Evolutionary conservation across 106 monocot genomes (phyloP).

Genomic region (Dioscorea zingiberensis): DNA sequence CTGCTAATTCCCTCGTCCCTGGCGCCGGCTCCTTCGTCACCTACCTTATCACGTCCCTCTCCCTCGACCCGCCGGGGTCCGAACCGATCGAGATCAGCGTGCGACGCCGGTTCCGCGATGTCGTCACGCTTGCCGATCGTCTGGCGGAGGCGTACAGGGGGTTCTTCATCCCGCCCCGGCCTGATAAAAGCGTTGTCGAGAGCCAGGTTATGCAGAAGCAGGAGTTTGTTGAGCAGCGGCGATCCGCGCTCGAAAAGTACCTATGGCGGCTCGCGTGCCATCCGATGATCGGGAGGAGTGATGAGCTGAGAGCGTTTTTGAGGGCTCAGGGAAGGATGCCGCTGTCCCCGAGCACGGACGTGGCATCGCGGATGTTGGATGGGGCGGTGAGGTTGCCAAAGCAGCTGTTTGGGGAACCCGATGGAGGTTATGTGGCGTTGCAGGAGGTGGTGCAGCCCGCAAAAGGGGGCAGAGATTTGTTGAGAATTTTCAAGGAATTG

Average conservation of each 20-base stretch:
- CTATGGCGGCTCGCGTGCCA: slow-evolving; percentile 56
- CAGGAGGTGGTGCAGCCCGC: slow-evolving; percentile 71
- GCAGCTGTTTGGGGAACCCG: slow-evolving; percentile 54
- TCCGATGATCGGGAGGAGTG: slow-evolving; percentile 69
- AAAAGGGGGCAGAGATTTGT: slow-evolving; percentile 69
- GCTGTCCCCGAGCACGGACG: slow-evolving; percentile 47
- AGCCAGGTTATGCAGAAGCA: slow-evolving; percentile 90
- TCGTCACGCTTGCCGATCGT: slow-evolving; percentile 86
- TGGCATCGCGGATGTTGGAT: slow-evolving; percentile 77
- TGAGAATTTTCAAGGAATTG: slow-evolving; percentile 89
- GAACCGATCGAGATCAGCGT: slow-evolving; percentile 29
- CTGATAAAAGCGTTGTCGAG: slow-evolving; percentile 86
- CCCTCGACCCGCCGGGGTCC: neutral
- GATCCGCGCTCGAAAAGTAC: slow-evolving; percentile 77
- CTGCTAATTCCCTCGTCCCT: slow-evolving; percentile 59
- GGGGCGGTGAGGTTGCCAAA: slow-evolving; percentile 63
- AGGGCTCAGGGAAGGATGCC: slow-evolving; percentile 48
- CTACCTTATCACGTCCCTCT: slow-evolving; percentile 52
- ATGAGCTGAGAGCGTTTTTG: slow-evolving; percentile 66
- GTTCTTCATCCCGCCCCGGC: slow-evolving; percentile 75
- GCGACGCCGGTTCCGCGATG: slow-evolving; percentile 81
- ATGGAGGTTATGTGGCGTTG: slow-evolving; percentile 17
- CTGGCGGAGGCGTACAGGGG: slow-evolving; percentile 76
- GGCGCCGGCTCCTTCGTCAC: slow-evolving; percentile 54
- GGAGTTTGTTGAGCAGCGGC: slow-evolving; percentile 85